Evolutionary conservation across 2,329 filamentous ascomycete species (phyloP).

Genomic region (Diaporthe helianthi): DNA sequence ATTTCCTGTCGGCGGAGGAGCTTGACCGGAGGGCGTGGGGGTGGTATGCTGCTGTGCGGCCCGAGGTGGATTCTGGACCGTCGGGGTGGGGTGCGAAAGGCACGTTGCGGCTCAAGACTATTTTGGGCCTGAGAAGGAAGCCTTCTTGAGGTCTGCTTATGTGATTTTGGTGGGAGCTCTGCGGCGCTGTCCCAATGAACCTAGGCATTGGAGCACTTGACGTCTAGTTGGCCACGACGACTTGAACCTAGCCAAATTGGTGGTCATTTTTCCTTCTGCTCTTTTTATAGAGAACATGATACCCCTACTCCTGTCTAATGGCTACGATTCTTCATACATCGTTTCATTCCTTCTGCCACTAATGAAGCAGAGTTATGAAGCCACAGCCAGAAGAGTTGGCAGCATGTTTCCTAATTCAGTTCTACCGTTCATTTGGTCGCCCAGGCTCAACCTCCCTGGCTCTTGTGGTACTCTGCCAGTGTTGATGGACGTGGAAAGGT

Average conservation of each 20-base stretch:
- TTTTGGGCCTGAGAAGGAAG: conserved; percentile 65
- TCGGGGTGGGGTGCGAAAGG: conserved; percentile 88
- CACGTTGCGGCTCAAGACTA: conserved; percentile 68
- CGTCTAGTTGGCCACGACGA: not conserved
- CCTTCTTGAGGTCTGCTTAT: not conserved
- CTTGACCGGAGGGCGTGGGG: conserved; percentile 79
- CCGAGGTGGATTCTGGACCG: conserved; percentile 75
- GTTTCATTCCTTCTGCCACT: too few species aligned
- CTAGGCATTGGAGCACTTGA: not conserved
- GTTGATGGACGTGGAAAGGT: too few species aligned
- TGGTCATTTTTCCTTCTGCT: not conserved
- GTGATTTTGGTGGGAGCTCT: too few species aligned
- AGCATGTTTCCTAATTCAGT: too few species aligned
- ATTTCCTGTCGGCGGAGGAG: conserved; percentile 67
- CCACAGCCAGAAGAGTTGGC: too few species aligned
- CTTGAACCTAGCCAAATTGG: too few species aligned
- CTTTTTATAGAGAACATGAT: not conserved
- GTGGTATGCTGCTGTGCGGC: conserved; percentile 81
- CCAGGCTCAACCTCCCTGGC: too few species aligned
- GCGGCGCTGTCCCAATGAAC: too few species aligned
- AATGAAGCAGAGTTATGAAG: too few species aligned
- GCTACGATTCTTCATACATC: too few species aligned
- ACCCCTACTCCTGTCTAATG: not conserved
- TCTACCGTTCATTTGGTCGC: too few species aligned
- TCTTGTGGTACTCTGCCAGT: too few species aligned